These are phyloP conservation scores for Gloeostereum incarnatum DNA, from an alignment of 768 basidiomycete genomes.

Conservation along the genomic window DNA sequence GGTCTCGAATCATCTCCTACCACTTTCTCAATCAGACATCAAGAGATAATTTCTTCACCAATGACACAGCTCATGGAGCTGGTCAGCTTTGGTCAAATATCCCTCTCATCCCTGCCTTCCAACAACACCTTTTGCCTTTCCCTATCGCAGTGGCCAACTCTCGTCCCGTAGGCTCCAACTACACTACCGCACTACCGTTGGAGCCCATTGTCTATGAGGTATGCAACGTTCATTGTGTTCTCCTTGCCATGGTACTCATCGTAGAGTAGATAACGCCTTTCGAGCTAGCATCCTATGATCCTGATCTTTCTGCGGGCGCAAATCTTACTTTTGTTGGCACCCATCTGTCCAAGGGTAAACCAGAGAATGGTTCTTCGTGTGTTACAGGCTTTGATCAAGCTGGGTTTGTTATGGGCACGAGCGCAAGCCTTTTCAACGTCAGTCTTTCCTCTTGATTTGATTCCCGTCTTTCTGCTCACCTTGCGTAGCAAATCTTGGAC, in stretches of 20 bases:
- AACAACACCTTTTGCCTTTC: conserved; percentile 44
- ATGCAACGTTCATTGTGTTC: conserved; percentile 8
- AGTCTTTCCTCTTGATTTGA: conserved; percentile 6
- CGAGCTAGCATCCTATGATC: conserved; percentile 71
- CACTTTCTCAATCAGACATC: conserved; percentile 68
- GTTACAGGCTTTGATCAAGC: conserved; percentile 69
- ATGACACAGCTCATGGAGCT: conserved; percentile 56
- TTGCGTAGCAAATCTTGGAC: conserved; percentile 46
- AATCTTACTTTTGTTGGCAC: conserved; percentile 61
- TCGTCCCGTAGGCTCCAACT: conserved; percentile 31
- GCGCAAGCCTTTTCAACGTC: conserved; percentile 62
- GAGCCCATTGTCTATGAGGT: conserved; percentile 53
- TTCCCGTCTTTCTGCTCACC: not conserved
- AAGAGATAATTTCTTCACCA: conserved; percentile 48
- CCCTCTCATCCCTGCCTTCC: conserved; percentile 39
- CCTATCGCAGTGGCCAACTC: conserved; percentile 60
- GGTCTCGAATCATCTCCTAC: conserved; percentile 56
- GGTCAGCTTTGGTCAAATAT: conserved; percentile 62
- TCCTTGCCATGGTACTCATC: not conserved
- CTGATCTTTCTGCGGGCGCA: conserved; percentile 59
- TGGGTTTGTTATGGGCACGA: conserved; percentile 68
- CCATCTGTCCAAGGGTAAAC: conserved; percentile 43
- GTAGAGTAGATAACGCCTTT: conserved; percentile 41
- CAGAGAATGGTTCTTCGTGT: conserved; percentile 49
- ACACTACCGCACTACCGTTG: conserved; percentile 26